phyloP scores from a whole-genome alignment of 2,329 filamentous ascomycete species.

The Cercospora sojina region DNA sequence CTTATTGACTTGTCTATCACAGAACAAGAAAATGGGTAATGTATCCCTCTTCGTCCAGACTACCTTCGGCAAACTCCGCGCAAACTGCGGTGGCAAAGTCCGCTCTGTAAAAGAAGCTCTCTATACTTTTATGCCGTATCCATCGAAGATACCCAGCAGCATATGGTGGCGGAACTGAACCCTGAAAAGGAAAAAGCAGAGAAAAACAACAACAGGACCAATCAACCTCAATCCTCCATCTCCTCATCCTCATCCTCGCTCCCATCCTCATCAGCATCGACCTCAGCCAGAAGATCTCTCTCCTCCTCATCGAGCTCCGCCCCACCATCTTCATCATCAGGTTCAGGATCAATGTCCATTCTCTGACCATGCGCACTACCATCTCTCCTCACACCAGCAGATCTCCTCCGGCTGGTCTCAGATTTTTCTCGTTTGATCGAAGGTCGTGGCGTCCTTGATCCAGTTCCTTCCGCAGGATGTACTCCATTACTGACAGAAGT shows the following conservation, averaged over 20 bases:
- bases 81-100: not conserved
- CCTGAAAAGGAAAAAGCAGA: not conserved
- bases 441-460: slow-evolving; percentile 5
- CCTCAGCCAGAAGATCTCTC: slow-evolving; percentile 40
- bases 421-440: slow-evolving; percentile 8
- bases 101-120: not conserved
- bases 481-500: slow-evolving; percentile 7
- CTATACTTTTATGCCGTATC: not conserved
- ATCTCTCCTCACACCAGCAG: slow-evolving; percentile 25
- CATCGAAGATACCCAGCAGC: not conserved
- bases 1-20: too few relatives aligned
- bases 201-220: not conserved
- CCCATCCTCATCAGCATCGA: slow-evolving; percentile 40
- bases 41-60: not conserved
- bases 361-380: slow-evolving; percentile 18
- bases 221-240: slow-evolving; percentile 23
- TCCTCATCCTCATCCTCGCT: slow-evolving; percentile 39
- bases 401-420: not conserved
- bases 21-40: not conserved
- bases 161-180: not conserved
- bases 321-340: slow-evolving; percentile 32
- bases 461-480: slow-evolving; percentile 19
- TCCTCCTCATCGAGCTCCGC: slow-evolving; percentile 41
- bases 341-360: slow-evolving; percentile 29
- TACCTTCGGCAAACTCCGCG: not conserved